Conservation (phyloP, 2,329 filamentous ascomycete species). For the Pestalotiopsis sp. region DNA sequence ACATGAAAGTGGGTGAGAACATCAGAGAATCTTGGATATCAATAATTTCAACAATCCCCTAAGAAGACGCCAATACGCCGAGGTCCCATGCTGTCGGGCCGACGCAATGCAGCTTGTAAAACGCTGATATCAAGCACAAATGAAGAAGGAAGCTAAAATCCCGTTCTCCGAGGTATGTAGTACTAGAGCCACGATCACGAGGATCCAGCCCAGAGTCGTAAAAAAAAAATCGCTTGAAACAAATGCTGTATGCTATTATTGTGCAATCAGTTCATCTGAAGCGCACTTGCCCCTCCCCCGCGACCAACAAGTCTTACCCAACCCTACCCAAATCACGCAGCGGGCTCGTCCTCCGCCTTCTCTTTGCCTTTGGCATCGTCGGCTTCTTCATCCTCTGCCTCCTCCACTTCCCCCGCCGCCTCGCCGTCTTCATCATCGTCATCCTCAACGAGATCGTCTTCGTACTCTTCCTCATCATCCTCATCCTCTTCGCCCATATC, state of each 20-base stretch:
- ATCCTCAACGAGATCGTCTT: constrained; percentile 25
- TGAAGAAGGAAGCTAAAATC: not conserved
- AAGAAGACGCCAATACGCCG: not conserved
- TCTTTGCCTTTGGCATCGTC: not conserved
- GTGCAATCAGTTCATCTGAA: not conserved
- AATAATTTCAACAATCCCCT: not conserved
- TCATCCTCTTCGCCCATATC: constrained; percentile 36
- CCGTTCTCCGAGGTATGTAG: not conserved
- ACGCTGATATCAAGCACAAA: not conserved
- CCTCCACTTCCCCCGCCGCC: constrained; percentile 74
- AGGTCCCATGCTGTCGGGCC: not conserved
- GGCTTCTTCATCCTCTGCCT: constrained; percentile 26
- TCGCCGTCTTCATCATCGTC: constrained; percentile 70
- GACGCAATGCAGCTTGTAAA: not conserved
- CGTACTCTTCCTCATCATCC: constrained; percentile 24
- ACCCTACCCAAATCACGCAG: not conserved
- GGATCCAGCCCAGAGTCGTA: not conserved
- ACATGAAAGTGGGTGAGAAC: not conserved
- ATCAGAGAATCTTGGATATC: not conserved
- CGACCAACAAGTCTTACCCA: not conserved
- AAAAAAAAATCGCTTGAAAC: not conserved
- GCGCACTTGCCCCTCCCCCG: not conserved
- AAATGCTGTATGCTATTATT: not conserved
- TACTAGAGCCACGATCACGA: not conserved
- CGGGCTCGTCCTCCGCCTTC: not conserved